phyloP scores from a whole-genome alignment of 192 early-diverging fungal species.

The Podochytrium sp. region DNA sequence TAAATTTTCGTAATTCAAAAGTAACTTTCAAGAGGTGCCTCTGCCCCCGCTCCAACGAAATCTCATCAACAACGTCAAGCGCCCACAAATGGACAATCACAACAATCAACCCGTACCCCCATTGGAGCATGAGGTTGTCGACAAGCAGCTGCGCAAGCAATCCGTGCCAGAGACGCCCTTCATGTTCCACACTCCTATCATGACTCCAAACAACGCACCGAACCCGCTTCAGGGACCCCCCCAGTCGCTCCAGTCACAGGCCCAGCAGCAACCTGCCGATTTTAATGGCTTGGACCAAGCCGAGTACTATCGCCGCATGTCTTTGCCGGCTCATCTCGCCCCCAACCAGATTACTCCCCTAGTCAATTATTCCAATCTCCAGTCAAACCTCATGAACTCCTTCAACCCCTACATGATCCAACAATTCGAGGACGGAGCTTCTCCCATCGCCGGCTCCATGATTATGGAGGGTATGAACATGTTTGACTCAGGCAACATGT shows the following conservation, averaged over 20 bases:
- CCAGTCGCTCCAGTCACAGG: not conserved
- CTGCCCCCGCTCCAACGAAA: not conserved
- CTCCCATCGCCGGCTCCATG: not conserved
- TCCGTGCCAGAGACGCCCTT: not conserved
- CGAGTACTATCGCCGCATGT: slow-evolving; percentile 17
- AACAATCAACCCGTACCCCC: not conserved
- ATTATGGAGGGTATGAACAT: not conserved
- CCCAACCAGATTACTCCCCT: not conserved
- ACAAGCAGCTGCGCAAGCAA: not conserved
- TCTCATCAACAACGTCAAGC: not conserved
- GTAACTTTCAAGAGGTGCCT: not conserved
- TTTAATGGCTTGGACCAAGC: not conserved
- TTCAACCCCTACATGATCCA: slow-evolving; percentile 15
- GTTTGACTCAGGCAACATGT: not conserved
- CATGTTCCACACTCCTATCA: not conserved
- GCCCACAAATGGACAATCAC: not conserved
- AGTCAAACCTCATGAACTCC: slow-evolving; percentile 14
- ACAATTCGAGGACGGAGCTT: not conserved
- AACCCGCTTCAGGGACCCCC: not conserved
- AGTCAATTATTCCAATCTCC: slow-evolving; percentile 1
- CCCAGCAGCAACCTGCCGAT: not conserved
- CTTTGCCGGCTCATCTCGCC: not conserved
- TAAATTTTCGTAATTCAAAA: not conserved
- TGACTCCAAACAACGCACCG: not conserved
- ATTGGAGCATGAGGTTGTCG: not conserved